Conservation (phyloP, 495 filamentous ascomycete genomes). For the Trichoderma parareesei region DNA sequence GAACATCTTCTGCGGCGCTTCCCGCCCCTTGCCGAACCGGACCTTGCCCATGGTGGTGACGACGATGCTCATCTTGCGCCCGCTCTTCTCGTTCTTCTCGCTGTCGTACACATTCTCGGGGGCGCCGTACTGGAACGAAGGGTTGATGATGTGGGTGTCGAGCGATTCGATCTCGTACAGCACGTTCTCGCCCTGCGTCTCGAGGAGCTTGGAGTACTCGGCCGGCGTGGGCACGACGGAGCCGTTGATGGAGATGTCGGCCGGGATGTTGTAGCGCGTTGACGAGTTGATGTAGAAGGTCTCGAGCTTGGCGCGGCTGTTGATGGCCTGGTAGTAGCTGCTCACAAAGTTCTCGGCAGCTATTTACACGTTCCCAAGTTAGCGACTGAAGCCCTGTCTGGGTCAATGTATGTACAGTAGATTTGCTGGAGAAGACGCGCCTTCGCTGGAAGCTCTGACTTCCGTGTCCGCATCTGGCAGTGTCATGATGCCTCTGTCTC, state of each 20-base stretch:
- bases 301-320: conserved; percentile 25
- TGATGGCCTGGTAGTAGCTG: conserved; percentile 33
- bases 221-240: conserved; percentile 23
- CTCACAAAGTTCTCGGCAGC: conserved; percentile 34
- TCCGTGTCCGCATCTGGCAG: conserved; percentile 17
- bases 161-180: conserved; percentile 54
- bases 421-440: conserved; percentile 15
- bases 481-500: conserved; percentile 9
- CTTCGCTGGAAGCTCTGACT: conserved; percentile 23
- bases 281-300: conserved; percentile 31
- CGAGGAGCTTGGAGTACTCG: conserved; percentile 32
- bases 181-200: conserved; percentile 20
- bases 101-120: conserved; percentile 18
- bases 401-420: too few relatives aligned
- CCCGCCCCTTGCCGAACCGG: conserved; percentile 47
- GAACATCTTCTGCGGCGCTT: conserved; percentile 54
- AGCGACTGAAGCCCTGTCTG: background rate
- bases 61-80: conserved; percentile 54
- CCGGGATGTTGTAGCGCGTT: conserved; percentile 23
- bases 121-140: conserved; percentile 39
- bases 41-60: conserved; percentile 59
- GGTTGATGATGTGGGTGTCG: conserved; percentile 66
- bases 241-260: conserved; percentile 42
- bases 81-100: conserved; percentile 24
- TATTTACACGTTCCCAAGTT: conserved; percentile 13